Base-by-base conservation (phyloP, 257 asterid genomes). In the Fraxinus americana region DNA sequence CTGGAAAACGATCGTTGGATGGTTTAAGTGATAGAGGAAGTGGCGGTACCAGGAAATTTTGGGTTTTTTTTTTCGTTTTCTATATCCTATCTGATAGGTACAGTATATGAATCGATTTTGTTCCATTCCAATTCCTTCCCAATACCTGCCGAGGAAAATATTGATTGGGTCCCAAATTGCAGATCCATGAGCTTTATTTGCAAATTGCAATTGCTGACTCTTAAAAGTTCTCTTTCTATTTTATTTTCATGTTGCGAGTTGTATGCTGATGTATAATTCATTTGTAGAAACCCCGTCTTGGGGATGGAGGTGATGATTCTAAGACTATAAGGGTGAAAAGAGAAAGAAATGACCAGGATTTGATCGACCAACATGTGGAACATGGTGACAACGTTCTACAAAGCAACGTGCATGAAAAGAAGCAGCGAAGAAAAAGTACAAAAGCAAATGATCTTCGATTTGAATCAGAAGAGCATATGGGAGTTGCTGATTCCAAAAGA, bases 401-500 rank as follows among this genome's bases (percentile, higher is more conserved):
- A 70, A 68, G 34, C 72, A 78, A 70, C 66, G 45, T 35, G 29
- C 70, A 45, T 43, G 93, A 80, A 78, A 91, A 86, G 88, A 89
- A 87, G 74, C 88, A 82, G 83, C 25, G 7, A 71, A 90, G 82
- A 80, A 92, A 86, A 80, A 78, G 81, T 59, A 88, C 88, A 39
- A 83, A 84, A 76, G 92, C 86, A 63, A 75, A 81, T n/a, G 98
- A 96, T 82, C 97, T 92, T 32, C 93, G 97, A 54, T 96, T 93
- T 85, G 91, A 85, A 75, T 66, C 82, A 35, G 23, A 77, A 50
- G 92, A 78, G 48, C 83, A 79, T 39, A 48, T 83, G 34, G 85
- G 75, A 69, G 85, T 73, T 81, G 78, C 80, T 81, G 89, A 86
- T 78, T 86, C 94, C 25, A 86, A 82, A 74, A 89, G 92, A 79